These are phyloP conservation scores for Apiospora kogelbergensis DNA, from an alignment of 2,329 filamentous ascomycete genomes.

Conservation along the genomic window DNA sequence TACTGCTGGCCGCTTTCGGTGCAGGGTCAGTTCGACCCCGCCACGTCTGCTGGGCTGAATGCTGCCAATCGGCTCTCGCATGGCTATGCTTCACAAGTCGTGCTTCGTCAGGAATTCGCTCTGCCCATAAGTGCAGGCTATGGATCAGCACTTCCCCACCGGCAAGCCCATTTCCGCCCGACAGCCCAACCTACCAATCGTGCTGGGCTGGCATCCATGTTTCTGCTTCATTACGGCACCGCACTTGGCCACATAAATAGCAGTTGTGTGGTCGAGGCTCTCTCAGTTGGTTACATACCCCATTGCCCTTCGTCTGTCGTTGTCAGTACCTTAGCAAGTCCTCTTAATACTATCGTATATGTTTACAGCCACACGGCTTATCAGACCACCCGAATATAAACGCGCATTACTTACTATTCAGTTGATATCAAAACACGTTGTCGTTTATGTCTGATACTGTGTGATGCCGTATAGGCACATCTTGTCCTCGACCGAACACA, in stretches of 20 bases:
- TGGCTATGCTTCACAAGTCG: background rate
- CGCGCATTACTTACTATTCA: slow-evolving; percentile 10
- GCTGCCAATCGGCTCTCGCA: background rate
- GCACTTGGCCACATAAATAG: background rate
- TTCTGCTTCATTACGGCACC: background rate
- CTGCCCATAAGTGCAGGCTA: background rate
- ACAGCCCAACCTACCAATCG: background rate
- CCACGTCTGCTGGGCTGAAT: background rate
- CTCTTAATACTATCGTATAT: too few relatives aligned
- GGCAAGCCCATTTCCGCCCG: background rate
- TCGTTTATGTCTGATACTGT: slow-evolving; percentile 5
- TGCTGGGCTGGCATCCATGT: background rate
- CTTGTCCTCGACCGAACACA: slow-evolving; percentile 8
- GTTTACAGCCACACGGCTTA: too few relatives aligned
- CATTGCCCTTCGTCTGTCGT: too few relatives aligned
- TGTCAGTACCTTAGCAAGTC: too few relatives aligned
- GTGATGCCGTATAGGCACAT: slow-evolving; percentile 10
- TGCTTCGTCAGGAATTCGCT: background rate
- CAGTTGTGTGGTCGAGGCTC: background rate
- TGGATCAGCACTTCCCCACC: background rate
- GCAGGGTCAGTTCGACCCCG: background rate
- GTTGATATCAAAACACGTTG: slow-evolving; percentile 13
- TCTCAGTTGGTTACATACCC: too few relatives aligned
- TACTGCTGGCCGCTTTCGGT: background rate
- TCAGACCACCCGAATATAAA: too few relatives aligned